Conservation (phyloP, 208 protist species). For the Trypanosoma melophagium region DNA sequence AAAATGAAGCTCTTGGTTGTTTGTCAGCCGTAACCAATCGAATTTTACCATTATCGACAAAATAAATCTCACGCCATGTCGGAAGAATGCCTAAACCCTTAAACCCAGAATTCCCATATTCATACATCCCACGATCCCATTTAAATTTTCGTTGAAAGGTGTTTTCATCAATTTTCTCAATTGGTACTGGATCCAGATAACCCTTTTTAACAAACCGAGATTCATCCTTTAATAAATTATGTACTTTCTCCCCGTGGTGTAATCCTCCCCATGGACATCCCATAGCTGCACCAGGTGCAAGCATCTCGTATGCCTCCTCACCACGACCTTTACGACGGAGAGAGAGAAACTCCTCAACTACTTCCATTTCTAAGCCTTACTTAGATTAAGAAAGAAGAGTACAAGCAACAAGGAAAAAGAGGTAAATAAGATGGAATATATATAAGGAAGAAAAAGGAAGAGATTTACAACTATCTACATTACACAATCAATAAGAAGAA, state of each 20-base stretch:
- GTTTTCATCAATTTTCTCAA: constrained; percentile 81
- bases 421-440: not conserved
- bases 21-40: constrained; percentile 75
- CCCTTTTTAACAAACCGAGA: constrained; percentile 72
- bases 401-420: not conserved
- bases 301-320: constrained; percentile 73
- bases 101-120: constrained; percentile 69
- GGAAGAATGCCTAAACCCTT: constrained; percentile 51
- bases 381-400: not conserved
- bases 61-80: constrained; percentile 84
- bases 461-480: too few species aligned
- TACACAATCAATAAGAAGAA: not conserved
- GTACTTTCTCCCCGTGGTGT: constrained; percentile 71
- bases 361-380: constrained; percentile 45
- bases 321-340: constrained; percentile 68
- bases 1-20: constrained; percentile 56
- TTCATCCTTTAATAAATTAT: constrained; percentile 69
- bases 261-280: constrained; percentile 87
- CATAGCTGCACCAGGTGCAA: constrained; percentile 80
- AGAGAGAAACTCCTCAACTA: constrained; percentile 79
- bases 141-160: constrained; percentile 87
- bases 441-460: not conserved
- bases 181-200: constrained; percentile 74
- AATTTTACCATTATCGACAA: constrained; percentile 78
- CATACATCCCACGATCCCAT: constrained; percentile 83